Base-by-base conservation (phyloP, 1,139 yeast genomes). In the Debaryomycetaceae sp. region DNA sequence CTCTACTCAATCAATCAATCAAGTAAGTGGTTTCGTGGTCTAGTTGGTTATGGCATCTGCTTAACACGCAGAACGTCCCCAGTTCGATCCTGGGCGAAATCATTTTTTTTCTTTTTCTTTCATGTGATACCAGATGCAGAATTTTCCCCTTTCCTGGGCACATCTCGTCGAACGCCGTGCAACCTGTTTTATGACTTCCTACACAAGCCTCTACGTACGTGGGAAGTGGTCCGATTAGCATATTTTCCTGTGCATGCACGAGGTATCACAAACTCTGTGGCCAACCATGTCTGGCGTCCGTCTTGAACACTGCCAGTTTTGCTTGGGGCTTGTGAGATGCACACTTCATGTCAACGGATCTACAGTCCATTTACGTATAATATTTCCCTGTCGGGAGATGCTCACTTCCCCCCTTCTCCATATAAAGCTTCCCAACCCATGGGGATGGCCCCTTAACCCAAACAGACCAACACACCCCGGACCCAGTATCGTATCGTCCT, bases 51-150 rank as follows among this genome's bases (percentile, higher is more conserved):
- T 87, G 96, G 95, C 96, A 86, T 85, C 91, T 87, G 96, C 96
- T 87, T 88, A 87, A 88, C 96, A 88, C 96, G 96, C 96, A 86
- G 91, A 86, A 87, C 91, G 96, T 89, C 96, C 96, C 96, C 96
- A 87, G 97, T 89, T 89, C 42, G 45, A 42, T 42, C 45, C 45
- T 42, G 45, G 45, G 45, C 45, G 42, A 38, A 42, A 42, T 42
- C 45, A 42, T 38, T 60, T 24, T 34, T 22, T 47, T 20, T 39
- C 24, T 23, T 35, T 14, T 13, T 17, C 24, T 23, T 13, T 40
- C 4, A 11, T 17, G 20, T 4, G 20, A 17, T 17, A 4, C 20
- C 4, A 17, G 20, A 17, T 17, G 20, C 20, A 17, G 20, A 2
- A 4, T 17, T 17, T 4, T 4, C 4, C 20, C 20, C 20, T 17